These are phyloP conservation scores for Wickerhamiella dianesei DNA, from an alignment of 805 yeast genomes.

Conservation along the genomic window DNA sequence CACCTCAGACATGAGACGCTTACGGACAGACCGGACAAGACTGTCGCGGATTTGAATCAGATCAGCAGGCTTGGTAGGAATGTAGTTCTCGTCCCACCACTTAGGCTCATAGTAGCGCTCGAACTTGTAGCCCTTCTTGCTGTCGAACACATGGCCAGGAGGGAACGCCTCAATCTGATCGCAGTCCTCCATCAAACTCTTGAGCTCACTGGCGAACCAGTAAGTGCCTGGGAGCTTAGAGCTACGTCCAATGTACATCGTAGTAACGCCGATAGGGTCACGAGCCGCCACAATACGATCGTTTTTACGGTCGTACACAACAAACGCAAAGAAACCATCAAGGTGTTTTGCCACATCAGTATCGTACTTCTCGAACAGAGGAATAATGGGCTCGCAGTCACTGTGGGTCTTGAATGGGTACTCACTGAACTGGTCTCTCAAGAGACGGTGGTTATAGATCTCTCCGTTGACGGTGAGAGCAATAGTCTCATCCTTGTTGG, in stretches of 20 bases:
- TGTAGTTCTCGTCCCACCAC: conserved; percentile 79
- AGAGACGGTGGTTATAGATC: conserved; percentile 87
- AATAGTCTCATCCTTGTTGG: conserved; percentile 59
- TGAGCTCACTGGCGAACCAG: conserved; percentile 87
- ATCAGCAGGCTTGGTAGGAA: conserved; percentile 70
- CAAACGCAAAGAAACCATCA: conserved; percentile 98
- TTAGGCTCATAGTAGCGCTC: conserved; percentile 83
- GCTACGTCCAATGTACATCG: conserved; percentile 86
- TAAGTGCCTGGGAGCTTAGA: conserved; percentile 56
- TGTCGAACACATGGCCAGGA: conserved; percentile 95
- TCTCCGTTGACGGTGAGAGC: conserved; percentile 90
- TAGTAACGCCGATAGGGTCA: conserved; percentile 96
- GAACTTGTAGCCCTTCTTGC: conserved; percentile 59
- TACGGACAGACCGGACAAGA: conserved; percentile 89
- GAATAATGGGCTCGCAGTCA: conserved; percentile 97
- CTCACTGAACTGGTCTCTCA: conserved; percentile 61
- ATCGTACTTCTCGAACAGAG: conserved; percentile 75
- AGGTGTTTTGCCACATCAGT: conserved; percentile 80
- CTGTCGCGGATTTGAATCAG: conserved; percentile 56
- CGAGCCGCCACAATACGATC: conserved; percentile 94
- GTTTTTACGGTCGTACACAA: conserved; percentile 63
- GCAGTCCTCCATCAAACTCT: conserved; percentile 88
- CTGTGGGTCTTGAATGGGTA: conserved; percentile 74
- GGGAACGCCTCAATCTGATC: conserved; percentile 90
- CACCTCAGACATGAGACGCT: conserved; percentile 98